Conservation (phyloP, 2,329 filamentous ascomycete species). For the Cytospora piceicola region DNA sequence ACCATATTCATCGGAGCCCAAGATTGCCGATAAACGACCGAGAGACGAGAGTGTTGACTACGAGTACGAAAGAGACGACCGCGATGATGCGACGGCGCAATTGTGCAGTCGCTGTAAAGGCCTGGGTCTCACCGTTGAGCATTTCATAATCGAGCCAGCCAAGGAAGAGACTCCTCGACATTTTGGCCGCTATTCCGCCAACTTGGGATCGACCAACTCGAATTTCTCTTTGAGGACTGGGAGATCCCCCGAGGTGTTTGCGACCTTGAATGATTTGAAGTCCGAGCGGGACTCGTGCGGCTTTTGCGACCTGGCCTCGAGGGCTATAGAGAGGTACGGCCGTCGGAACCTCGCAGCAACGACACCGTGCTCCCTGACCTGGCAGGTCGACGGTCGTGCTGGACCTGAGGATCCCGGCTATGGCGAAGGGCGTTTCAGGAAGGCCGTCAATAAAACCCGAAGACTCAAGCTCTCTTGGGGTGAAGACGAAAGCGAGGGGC, state of each 20-base stretch:
- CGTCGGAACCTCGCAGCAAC: neutral
- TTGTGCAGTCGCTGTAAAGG: neutral
- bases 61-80: too few species aligned
- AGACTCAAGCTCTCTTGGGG: neutral
- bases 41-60: too few species aligned
- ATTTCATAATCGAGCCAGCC: neutral
- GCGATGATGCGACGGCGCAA: too few species aligned
- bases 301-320: neutral
- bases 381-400: neutral
- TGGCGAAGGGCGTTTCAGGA: neutral
- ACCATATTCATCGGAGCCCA: too few species aligned
- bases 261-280: neutral
- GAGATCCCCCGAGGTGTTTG: neutral
- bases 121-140: neutral
- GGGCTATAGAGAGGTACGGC: neutral
- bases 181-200: neutral
- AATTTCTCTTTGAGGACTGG: neutral
- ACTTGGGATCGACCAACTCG: too few species aligned
- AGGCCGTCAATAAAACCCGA: neutral
- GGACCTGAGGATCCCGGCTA: neutral
- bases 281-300: neutral
- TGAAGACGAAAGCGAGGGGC: neutral
- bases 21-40: too few species aligned
- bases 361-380: neutral
- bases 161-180: neutral